These are phyloP conservation scores for Myxozyma mucilagina DNA, from an alignment of 805 yeast species.

Conservation along the genomic window DNA sequence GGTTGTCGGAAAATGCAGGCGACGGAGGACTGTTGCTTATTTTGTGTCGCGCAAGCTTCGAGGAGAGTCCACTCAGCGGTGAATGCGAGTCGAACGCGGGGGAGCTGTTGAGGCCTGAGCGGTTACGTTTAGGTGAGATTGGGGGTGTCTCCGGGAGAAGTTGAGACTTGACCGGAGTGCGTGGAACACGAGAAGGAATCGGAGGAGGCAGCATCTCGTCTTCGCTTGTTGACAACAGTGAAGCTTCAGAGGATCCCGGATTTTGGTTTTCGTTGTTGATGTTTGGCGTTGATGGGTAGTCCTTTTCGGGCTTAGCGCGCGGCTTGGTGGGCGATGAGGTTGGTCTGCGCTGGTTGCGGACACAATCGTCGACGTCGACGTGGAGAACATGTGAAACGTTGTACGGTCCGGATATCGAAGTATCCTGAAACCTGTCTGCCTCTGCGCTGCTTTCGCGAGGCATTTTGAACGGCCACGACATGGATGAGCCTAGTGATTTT, in stretches of 20 bases:
- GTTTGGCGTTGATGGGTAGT: background rate
- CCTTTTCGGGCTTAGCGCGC: background rate
- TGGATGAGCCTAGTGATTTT: conserved; percentile 5
- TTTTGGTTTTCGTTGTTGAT: background rate
- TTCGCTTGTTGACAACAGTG: too few species aligned
- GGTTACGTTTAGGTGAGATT: background rate
- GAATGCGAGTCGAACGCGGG: background rate
- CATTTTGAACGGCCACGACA: conserved; percentile 15
- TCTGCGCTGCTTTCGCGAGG: background rate
- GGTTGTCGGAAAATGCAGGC: background rate
- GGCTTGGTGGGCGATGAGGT: background rate
- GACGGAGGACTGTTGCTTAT: background rate
- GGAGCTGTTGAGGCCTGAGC: background rate
- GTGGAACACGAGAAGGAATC: background rate
- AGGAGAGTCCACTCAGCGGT: background rate
- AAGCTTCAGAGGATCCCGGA: too few species aligned
- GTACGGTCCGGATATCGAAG: conserved; percentile 22
- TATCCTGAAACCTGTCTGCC: background rate
- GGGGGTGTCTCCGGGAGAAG: conserved; percentile 1
- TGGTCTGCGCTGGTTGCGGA: background rate
- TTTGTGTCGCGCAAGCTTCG: background rate
- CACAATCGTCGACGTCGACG: conserved; percentile 23
- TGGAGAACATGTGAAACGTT: conserved; percentile 30
- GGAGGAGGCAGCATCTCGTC: background rate
- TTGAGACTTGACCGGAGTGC: background rate